Conservation (phyloP, 2,329 filamentous ascomycete species). For the Botrytis squamosa region DNA sequence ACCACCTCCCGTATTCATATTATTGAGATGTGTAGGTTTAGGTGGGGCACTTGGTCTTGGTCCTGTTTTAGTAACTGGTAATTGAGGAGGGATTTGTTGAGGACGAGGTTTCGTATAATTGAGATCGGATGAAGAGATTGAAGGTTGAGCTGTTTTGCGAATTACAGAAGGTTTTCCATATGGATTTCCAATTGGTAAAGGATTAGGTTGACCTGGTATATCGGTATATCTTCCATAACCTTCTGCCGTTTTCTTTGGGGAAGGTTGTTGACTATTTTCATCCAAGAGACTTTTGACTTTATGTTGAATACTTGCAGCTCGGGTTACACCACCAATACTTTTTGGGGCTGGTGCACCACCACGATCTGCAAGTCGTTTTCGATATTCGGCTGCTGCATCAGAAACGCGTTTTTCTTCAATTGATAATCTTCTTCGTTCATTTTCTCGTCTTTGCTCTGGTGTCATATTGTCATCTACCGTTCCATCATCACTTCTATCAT, state of each 20-base stretch:
- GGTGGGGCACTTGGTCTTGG: conserved; percentile 56
- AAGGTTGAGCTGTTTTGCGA: conserved; percentile 47
- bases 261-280: conserved; percentile 65
- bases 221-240: conserved; percentile 89
- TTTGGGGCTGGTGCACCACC: conserved; percentile 52
- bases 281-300: conserved; percentile 82
- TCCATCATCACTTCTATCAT: conserved; percentile 65
- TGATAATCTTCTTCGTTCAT: conserved; percentile 76
- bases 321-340: conserved; percentile 57
- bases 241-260: conserved; percentile 69
- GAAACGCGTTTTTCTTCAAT: conserved; percentile 91
- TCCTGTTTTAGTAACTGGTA: conserved; percentile 37
- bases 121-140: conserved; percentile 31
- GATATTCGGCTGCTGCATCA: conserved; percentile 84
- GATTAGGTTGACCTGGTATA: conserved; percentile 22
- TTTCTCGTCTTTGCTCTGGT: conserved; percentile 84
- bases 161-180: conserved; percentile 35
- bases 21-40: conserved; percentile 62
- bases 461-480: conserved; percentile 68
- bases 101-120: conserved; percentile 34
- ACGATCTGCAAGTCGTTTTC: conserved; percentile 66
- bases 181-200: conserved; percentile 30
- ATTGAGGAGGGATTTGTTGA: conserved; percentile 27
- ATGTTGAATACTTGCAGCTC: conserved; percentile 85
- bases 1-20: conserved; percentile 45